Conservation (phyloP, 2,329 filamentous ascomycete species). For the Trichophyton mentagrophytes region DNA sequence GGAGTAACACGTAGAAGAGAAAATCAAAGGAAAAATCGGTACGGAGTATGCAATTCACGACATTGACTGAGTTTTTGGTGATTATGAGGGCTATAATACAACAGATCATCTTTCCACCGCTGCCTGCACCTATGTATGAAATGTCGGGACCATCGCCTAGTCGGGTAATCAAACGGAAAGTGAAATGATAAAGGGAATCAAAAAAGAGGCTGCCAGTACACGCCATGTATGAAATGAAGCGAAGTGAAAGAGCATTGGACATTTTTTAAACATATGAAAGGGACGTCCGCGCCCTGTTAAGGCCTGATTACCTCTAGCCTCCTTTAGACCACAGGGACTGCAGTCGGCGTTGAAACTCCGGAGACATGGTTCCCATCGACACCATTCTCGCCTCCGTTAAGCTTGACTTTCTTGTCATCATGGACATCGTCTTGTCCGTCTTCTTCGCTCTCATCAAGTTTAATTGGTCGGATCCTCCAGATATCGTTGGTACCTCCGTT, state of each 20-base stretch:
- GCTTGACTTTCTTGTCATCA: background rate
- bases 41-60: background rate
- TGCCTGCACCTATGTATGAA: background rate
- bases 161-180: background rate
- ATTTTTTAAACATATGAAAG: background rate
- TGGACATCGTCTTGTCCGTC: background rate
- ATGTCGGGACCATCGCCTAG: background rate
- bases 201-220: background rate
- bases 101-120: background rate
- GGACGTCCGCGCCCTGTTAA: background rate
- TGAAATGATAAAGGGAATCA: background rate
- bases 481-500: constrained; percentile 19
- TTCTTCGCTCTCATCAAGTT: constrained; percentile 10
- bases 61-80: background rate
- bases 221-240: background rate
- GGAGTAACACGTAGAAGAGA: background rate
- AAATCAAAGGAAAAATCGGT: too few species aligned
- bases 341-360: background rate
- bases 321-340: background rate
- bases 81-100: background rate
- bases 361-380: background rate
- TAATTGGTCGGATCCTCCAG: constrained; percentile 17
- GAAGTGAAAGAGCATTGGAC: background rate
- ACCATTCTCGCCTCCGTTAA: background rate
- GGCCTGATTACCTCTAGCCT: background rate